Evolutionary conservation across 2,329 filamentous ascomycete species (phyloP).

Genomic region (Colletotrichum sp.): DNA sequence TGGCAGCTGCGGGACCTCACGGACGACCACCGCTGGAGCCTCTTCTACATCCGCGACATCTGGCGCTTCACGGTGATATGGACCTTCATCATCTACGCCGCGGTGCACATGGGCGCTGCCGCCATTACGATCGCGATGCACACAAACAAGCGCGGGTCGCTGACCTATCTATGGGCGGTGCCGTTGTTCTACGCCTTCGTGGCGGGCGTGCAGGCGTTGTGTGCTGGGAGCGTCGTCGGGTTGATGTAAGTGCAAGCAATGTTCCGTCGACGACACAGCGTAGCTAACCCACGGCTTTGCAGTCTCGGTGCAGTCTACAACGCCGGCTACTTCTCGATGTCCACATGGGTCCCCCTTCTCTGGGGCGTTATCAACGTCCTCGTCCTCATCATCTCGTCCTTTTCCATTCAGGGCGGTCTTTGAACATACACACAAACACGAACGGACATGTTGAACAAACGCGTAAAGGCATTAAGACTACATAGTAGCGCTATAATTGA

Average conservation of each 20-base stretch:
- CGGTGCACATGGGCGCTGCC: constrained; percentile 76
- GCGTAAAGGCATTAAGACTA: background rate
- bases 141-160: constrained; percentile 59
- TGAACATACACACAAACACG: constrained; percentile 44
- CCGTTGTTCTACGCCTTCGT: constrained; percentile 74
- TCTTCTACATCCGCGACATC: constrained; percentile 79
- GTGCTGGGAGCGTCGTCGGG: constrained; percentile 83
- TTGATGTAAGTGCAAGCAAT: constrained; percentile 65
- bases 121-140: constrained; percentile 77
- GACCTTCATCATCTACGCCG: constrained; percentile 80
- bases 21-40: constrained; percentile 53
- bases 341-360: constrained; percentile 90
- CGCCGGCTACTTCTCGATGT: constrained; percentile 86
- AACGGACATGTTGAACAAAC: background rate
- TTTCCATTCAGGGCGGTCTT: constrained; percentile 89
- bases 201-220: constrained; percentile 76
- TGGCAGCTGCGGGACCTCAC: constrained; percentile 63
- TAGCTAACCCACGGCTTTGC: background rate
- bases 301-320: constrained; percentile 83
- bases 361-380: constrained; percentile 88
- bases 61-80: constrained; percentile 89
- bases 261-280: background rate
- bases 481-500: constrained; percentile 15
- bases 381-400: constrained; percentile 83
- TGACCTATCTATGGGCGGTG: constrained; percentile 72